Conservation (phyloP, 116 monocot genomes). For the Thalassia testudinum region DNA sequence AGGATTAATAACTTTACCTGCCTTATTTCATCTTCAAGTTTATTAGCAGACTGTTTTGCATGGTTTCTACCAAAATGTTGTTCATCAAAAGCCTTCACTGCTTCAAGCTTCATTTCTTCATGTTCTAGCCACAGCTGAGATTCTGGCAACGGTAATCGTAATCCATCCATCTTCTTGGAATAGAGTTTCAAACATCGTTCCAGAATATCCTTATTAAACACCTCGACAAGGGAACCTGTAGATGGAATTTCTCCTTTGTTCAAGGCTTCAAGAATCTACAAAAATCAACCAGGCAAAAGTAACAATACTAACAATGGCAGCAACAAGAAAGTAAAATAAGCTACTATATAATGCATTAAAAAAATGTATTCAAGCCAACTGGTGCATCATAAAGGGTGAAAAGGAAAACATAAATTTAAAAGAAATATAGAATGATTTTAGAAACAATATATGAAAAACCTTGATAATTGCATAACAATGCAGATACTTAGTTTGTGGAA, state of each 20-base stretch:
- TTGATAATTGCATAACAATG: no score
- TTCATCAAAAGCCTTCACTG: conserved; percentile 54
- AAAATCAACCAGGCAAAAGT: conserved; percentile 5
- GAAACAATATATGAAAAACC: not conserved
- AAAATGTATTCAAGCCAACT: no score
- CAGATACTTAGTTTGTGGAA: no score
- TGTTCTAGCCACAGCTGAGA: conserved; percentile 34
- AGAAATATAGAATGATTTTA: not conserved
- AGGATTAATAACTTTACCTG: conserved; percentile 35
- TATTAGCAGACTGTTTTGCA: conserved; percentile 51
- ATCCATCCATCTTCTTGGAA: conserved; percentile 41
- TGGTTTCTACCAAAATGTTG: conserved; percentile 95
- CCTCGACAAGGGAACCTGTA: conserved; percentile 95
- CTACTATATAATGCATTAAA: no score
- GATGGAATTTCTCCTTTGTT: conserved; percentile 99
- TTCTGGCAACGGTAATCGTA: conserved; percentile 48
- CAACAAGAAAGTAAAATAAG: no score
- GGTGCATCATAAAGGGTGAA: no score
- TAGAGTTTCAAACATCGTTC: conserved; percentile 86
- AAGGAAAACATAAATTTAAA: not conserved
- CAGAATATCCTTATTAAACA: conserved; percentile 90
- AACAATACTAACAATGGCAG: no score
- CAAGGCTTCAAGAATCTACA: conserved; percentile 96
- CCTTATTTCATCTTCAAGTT: conserved; percentile 73
- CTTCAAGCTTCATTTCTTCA: conserved; percentile 28